These are phyloP conservation scores for Aureobasidium subglaciale DNA, from an alignment of 2,329 filamentous ascomycete genomes.

Conservation along the genomic window DNA sequence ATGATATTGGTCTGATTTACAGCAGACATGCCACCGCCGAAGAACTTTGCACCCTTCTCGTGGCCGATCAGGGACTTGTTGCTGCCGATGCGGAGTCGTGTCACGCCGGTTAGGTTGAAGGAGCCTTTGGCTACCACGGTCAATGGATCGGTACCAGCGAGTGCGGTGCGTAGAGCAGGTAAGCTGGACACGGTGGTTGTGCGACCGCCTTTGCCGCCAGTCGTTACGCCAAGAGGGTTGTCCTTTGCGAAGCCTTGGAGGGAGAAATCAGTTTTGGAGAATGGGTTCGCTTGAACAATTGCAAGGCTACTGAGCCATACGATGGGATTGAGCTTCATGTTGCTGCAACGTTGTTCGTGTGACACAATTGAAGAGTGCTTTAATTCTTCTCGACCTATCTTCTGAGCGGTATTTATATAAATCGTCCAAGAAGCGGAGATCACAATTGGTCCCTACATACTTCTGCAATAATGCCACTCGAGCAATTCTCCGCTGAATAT, in stretches of 20 bases:
- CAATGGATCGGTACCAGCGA: constrained; percentile 34
- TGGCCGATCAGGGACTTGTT: constrained; percentile 40
- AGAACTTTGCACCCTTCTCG: constrained; percentile 31
- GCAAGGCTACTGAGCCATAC: not conserved
- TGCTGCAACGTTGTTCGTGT: not conserved
- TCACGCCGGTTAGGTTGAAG: constrained; percentile 31
- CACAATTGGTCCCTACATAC: not conserved
- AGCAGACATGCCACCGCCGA: constrained; percentile 32
- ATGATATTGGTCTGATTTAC: constrained; percentile 35
- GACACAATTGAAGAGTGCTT: not conserved
- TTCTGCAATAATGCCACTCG: not conserved
- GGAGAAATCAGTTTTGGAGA: not conserved
- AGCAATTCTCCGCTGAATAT: not conserved
- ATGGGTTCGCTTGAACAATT: not conserved
- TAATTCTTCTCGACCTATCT: not conserved
- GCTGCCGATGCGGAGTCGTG: constrained; percentile 38
- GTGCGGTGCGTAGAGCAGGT: constrained; percentile 38
- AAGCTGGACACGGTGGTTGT: constrained; percentile 30
- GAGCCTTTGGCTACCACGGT: constrained; percentile 40
- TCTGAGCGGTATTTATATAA: not conserved
- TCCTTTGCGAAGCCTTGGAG: constrained; percentile 21
- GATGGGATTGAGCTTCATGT: not conserved
- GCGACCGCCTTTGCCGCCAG: constrained; percentile 32
- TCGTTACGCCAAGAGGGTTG: constrained; percentile 28
- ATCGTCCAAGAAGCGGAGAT: not conserved